These are phyloP conservation scores for Gleditsia sinensis DNA, from an alignment of 306 rosid species.

Conservation along the genomic window DNA sequence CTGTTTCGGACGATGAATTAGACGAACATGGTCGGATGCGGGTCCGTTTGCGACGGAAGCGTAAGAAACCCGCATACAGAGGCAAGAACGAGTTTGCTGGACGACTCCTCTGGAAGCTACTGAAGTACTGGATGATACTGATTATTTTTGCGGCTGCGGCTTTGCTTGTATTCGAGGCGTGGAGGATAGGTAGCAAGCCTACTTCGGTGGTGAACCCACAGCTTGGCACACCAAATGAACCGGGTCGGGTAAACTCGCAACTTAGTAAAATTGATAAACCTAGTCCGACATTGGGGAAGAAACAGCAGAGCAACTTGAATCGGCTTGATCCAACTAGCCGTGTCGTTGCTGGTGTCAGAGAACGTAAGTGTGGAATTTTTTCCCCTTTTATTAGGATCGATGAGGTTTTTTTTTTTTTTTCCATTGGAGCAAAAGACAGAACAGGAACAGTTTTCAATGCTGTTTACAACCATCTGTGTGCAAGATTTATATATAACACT, in stretches of 20 bases:
- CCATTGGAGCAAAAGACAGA: not conserved
- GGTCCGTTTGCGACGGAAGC: constrained; percentile 71
- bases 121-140: constrained; percentile 66
- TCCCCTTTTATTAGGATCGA: not conserved
- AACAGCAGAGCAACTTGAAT: constrained; percentile 60
- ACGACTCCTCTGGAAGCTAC: constrained; percentile 48
- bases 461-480: not conserved
- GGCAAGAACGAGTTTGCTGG: constrained; percentile 40
- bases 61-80: constrained; percentile 60
- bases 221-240: not conserved
- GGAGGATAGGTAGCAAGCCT: constrained; percentile 52
- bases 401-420: too few species aligned
- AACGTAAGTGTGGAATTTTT: constrained; percentile 55
- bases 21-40: constrained; percentile 80
- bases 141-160: constrained; percentile 54
- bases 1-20: constrained; percentile 70
- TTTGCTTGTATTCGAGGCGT: constrained; percentile 61
- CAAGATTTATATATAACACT: not conserved
- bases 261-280: constrained; percentile 1
- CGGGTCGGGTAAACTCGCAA: not conserved
- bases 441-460: not conserved
- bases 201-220: constrained; percentile 25
- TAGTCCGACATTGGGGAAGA: constrained; percentile 37
- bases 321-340: constrained; percentile 73
- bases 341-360: constrained; percentile 71